Base-by-base conservation (phyloP, 192 early-diverging fungal genomes). In the Gonapodya sp. region DNA sequence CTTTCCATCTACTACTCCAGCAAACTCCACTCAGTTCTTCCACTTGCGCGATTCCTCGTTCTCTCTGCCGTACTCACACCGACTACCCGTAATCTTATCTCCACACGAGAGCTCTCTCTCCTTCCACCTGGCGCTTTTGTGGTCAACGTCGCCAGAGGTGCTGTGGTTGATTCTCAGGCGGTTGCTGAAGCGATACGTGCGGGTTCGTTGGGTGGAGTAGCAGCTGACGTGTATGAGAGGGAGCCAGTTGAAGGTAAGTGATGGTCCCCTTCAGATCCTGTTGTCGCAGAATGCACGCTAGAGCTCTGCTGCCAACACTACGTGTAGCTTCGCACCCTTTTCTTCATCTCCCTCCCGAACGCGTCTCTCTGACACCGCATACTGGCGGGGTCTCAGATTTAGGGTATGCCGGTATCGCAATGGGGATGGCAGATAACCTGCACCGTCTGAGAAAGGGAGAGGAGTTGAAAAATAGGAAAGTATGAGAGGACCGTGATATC, bases 1-100 rank as follows among this genome's bases (percentile, higher is more conserved):
- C n/a, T n/a, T n/a, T n/a, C n/a, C n/a, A n/a, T n/a, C n/a, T n/a
- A n/a, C n/a, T n/a, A n/a, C n/a, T 64, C 24, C 24, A 64, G 46
- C 8, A 64, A 64, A 8, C 46, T 64, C 24, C 46, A 64, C 46
- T 64, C 46, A 24, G 46, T 64, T 24, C 46, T 64, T 64, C 46
- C 46, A 64, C 8, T 64, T 64, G 46, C 46, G 8, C 46, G 46
- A 16, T 64, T 64, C 46, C 46, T 64, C 46, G 46, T 64, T 24
- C 46, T 64, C 46, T 16, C 46, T 16, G 46, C 46, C 46, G 46
- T 64, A 64, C 75, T 77, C 30, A 77, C 75, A 16, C 75, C 75
- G 31, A 34, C 18, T 18, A 77, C 75, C 8, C 75, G 75, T 33
- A 77, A 32, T 8, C 18, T 77, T 8, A 77, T 77, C 75, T 18